These are phyloP conservation scores for Papiliotrema nemorosa DNA, from an alignment of 1,284 basidiomycete genomes.

Conservation along the genomic window DNA sequence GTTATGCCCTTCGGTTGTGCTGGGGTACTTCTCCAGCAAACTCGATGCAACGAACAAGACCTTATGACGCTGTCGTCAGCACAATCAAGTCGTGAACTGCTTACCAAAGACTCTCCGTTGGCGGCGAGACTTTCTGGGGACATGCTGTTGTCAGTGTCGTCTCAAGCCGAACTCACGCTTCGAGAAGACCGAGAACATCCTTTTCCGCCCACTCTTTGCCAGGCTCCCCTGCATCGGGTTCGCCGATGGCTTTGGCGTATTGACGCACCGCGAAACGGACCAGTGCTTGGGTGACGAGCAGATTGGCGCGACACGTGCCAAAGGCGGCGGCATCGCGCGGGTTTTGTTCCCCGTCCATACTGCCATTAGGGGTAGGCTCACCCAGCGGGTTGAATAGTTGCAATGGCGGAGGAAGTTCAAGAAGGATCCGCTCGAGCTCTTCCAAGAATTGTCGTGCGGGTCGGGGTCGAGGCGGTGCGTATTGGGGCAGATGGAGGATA, in stretches of 20 bases:
- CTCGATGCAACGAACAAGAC: constrained; percentile 28
- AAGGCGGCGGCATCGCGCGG: constrained; percentile 8
- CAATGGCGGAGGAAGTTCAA: constrained; percentile 15
- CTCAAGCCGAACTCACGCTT: constrained; percentile 12
- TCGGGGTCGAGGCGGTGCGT: not conserved
- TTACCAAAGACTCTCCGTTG: constrained; percentile 27
- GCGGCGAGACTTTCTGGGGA: constrained; percentile 29
- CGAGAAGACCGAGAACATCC: constrained; percentile 20
- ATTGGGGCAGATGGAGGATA: constrained; percentile 6
- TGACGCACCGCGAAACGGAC: constrained; percentile 26
- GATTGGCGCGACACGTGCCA: constrained; percentile 28
- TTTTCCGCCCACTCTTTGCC: constrained; percentile 19
- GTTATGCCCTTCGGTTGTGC: constrained; percentile 18
- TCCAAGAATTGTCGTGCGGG: constrained; percentile 14
- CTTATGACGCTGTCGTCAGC: constrained; percentile 11
- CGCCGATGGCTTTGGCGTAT: constrained; percentile 20
- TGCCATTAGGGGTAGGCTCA: constrained; percentile 4
- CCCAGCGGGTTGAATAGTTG: constrained; percentile 8
- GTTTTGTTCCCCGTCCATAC: not conserved
- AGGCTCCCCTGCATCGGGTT: constrained; percentile 12
- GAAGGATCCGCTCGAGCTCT: constrained; percentile 17
- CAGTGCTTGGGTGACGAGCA: constrained; percentile 29
- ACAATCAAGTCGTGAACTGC: constrained; percentile 1
- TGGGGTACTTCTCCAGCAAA: constrained; percentile 25
- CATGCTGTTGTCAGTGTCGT: constrained; percentile 15